A percentile compares a stretch with the other conserved stretches of the same genome.
Evolutionary conservation across 345 rosid species (phyloP).

Genomic region (Draba incana): DNA sequence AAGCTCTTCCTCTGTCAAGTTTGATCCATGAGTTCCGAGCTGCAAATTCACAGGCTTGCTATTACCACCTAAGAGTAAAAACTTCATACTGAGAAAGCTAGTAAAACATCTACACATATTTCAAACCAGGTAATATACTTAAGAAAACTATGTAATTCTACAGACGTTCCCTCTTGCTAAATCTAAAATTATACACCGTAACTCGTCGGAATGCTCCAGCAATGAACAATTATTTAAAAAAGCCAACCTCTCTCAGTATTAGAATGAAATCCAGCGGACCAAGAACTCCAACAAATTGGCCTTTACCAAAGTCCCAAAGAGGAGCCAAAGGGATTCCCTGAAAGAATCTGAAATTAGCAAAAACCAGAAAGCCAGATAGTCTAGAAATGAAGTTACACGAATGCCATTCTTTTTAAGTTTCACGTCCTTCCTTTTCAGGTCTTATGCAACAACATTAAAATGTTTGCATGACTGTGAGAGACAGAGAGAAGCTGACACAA

Average conservation of each 20-base stretch:
- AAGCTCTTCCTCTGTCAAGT: conserved; percentile 87
- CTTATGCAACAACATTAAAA: conserved; percentile 30
- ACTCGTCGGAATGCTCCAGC: conserved; percentile 7
- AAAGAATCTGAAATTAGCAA: conserved; percentile 41
- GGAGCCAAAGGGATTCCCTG: conserved; percentile 88
- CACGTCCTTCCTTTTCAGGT: conserved; percentile 24
- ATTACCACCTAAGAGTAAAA: conserved; percentile 29
- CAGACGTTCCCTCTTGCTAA: neutral
- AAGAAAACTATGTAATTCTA: too few species aligned
- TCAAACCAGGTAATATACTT: too few species aligned
- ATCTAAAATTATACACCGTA: conserved; percentile 8
- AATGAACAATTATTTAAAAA: conserved; percentile 19
- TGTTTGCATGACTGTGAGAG: conserved; percentile 22
- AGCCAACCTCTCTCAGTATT: conserved; percentile 73
- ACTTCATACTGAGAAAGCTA: conserved; percentile 14
- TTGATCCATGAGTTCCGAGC: conserved; percentile 83
- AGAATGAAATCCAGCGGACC: conserved; percentile 80
- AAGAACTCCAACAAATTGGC: conserved; percentile 84
- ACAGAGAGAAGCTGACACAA: conserved; percentile 26
- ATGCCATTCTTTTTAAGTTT: conserved; percentile 8
- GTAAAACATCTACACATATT: too few species aligned
- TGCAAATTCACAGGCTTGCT: conserved; percentile 45
- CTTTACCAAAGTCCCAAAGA: conserved; percentile 71
- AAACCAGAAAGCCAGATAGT: conserved; percentile 31
- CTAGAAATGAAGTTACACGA: conserved; percentile 16